phyloP scores from a whole-genome alignment of 148 eudicot genomes.

The Chenopodium berlandieri region DNA sequence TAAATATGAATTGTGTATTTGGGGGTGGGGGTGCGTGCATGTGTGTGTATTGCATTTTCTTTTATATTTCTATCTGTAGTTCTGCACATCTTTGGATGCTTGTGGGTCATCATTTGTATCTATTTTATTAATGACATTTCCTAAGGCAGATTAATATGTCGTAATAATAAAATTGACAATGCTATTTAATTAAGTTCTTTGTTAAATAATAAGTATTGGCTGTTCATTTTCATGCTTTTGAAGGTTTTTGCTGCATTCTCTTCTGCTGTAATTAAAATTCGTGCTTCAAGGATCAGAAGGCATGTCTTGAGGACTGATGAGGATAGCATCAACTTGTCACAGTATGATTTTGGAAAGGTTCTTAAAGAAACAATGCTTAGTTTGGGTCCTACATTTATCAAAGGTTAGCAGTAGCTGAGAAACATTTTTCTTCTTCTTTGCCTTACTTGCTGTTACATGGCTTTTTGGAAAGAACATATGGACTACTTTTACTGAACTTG shows the following conservation, averaged over 20 bases:
- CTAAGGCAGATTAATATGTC: background rate
- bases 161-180: background rate
- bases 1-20: background rate
- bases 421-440: background rate
- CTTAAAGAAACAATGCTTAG: slow-evolving; percentile 79
- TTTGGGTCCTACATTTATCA: slow-evolving; percentile 93
- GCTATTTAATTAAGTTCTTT: slow-evolving; percentile 8
- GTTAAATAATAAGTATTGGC: slow-evolving; percentile 8
- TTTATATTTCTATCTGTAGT: too few species aligned
- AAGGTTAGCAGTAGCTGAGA: slow-evolving; percentile 43
- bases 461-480: background rate
- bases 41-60: background rate
- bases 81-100: background rate
- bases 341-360: slow-evolving; percentile 65
- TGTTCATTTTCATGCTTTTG: slow-evolving; percentile 23
- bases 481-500: background rate
- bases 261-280: slow-evolving; percentile 68
- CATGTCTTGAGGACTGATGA: slow-evolving; percentile 31
- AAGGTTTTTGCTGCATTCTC: slow-evolving; percentile 82
- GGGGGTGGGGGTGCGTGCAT: background rate
- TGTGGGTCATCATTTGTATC: background rate
- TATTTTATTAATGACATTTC: background rate
- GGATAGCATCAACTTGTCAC: slow-evolving; percentile 31
- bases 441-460: background rate
- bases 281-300: slow-evolving; percentile 43